These are phyloP conservation scores for Cystobasidium tubakii DNA, from an alignment of 768 basidiomycete species.

Conservation along the genomic window DNA sequence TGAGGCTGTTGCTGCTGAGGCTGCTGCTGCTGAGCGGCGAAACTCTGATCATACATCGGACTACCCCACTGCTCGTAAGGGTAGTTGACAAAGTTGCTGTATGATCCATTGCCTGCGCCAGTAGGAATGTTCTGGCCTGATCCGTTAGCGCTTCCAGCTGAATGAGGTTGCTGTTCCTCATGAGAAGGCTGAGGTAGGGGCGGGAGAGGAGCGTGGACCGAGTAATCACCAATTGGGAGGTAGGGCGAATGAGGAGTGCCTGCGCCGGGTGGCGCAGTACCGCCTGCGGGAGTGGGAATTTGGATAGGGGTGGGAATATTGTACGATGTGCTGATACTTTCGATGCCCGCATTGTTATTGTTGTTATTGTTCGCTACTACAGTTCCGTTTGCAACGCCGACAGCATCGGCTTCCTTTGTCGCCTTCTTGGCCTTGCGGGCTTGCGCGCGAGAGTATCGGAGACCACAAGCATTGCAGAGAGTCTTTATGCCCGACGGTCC, in stretches of 20 bases:
- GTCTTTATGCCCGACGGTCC: constrained; percentile 41
- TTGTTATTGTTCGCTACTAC: not conserved
- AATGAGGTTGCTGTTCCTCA: constrained; percentile 10
- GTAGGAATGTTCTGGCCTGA: constrained; percentile 10
- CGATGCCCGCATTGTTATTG: not conserved
- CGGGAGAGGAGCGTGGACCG: constrained; percentile 9
- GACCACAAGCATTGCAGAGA: constrained; percentile 43
- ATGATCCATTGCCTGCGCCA: constrained; percentile 11
- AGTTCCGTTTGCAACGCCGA: not conserved
- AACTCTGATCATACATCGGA: constrained; percentile 1
- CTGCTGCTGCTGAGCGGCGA: constrained; percentile 13
- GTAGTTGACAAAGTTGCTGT: constrained; percentile 26
- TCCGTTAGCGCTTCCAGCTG: constrained; percentile 5
- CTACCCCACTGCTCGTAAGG: constrained; percentile 3
- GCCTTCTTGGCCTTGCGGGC: constrained; percentile 30
- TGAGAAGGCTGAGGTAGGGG: constrained; percentile 12
- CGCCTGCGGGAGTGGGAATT: not conserved
- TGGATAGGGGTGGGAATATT: not conserved
- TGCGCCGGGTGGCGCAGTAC: not conserved
- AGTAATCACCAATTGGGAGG: constrained; percentile 19
- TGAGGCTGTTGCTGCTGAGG: not conserved
- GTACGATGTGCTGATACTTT: constrained; percentile 7
- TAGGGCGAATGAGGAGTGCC: constrained; percentile 15
- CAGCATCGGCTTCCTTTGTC: constrained; percentile 10
- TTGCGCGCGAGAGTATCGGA: constrained; percentile 32